Conservation (phyloP, 75 land plant species). For the Selaginella tamariscina region DNA sequence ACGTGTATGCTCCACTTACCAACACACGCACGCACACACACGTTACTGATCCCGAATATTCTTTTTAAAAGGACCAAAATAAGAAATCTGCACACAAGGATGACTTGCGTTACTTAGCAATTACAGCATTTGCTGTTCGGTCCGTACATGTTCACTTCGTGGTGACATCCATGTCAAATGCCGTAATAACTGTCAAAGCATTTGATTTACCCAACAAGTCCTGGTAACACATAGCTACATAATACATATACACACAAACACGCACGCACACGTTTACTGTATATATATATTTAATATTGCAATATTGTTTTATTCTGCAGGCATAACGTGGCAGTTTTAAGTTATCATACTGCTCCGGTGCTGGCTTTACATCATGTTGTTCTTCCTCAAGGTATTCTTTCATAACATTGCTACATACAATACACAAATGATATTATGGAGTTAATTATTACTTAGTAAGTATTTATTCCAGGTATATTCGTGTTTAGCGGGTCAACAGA, state of each 20-base stretch:
- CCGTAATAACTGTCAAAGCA: background rate
- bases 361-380: conserved; percentile 68
- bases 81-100: conserved; percentile 19
- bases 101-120: conserved; percentile 88
- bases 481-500: conserved; percentile 81
- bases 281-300: background rate
- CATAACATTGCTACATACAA: too few relatives aligned
- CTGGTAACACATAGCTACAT: too few relatives aligned
- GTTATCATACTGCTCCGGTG: conserved; percentile 54
- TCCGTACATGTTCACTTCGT: background rate
- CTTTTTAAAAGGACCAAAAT: too few relatives aligned
- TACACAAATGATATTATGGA: too few relatives aligned
- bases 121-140: conserved; percentile 67
- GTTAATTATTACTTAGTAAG: background rate
- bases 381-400: conserved; percentile 23
- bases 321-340: conserved; percentile 64
- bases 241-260: too few relatives aligned
- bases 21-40: too few relatives aligned
- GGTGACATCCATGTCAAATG: background rate
- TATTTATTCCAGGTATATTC: conserved; percentile 18
- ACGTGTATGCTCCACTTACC: too few relatives aligned
- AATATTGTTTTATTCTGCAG: conserved; percentile 20
- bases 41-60: too few relatives aligned
- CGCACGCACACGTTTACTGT: too few relatives aligned
- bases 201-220: background rate